Conservation (phyloP, 2,329 filamentous ascomycete species). For the Chaetomium olivaceum region DNA sequence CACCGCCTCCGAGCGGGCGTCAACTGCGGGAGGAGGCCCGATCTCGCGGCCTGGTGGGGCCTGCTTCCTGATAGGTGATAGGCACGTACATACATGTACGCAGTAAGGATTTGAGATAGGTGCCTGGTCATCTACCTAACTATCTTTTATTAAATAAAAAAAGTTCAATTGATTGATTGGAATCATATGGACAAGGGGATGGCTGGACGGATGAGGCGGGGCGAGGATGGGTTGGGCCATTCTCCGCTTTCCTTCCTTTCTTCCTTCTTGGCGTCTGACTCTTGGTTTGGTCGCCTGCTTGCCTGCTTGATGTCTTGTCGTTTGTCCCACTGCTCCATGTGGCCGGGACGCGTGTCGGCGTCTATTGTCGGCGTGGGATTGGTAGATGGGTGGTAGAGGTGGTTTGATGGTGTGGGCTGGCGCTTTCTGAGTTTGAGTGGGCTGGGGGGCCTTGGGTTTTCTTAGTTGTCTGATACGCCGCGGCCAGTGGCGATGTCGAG, state of each 20-base stretch:
- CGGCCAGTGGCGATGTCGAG: neutral
- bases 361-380: neutral
- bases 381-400: neutral
- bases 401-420: neutral
- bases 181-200: too few relatives aligned
- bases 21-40: slow-evolving; percentile 4
- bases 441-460: neutral
- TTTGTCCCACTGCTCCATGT: neutral
- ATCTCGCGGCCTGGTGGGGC: neutral
- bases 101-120: too few relatives aligned
- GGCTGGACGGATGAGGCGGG: too few relatives aligned
- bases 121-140: too few relatives aligned
- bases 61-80: neutral
- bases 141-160: too few relatives aligned
- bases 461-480: neutral
- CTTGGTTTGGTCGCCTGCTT: neutral
- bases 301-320: neutral
- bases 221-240: too few relatives aligned
- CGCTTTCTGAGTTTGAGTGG: neutral
- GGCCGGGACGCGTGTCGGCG: neutral
- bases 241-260: too few relatives aligned
- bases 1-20: neutral
- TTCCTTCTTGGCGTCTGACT: neutral
- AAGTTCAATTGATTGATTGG: too few relatives aligned
- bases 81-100: too few relatives aligned